These are phyloP conservation scores for Isabelozyma pseudorhagii DNA, from an alignment of 805 yeast genomes.

Conservation along the genomic window DNA sequence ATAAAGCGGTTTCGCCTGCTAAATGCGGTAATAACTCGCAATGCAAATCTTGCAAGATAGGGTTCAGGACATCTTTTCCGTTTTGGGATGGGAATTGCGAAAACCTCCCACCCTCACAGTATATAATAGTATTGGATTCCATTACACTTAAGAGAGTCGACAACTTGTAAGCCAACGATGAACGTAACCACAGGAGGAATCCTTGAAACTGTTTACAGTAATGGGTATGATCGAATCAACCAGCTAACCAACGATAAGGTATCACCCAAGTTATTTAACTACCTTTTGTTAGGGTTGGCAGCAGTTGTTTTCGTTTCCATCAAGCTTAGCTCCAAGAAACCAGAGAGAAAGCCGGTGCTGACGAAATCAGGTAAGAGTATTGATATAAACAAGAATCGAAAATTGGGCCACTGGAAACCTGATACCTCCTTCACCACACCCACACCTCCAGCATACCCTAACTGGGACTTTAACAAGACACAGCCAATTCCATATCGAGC, in stretches of 20 bases:
- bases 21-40: too few relatives aligned
- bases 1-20: constrained; percentile 20
- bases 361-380: background rate
- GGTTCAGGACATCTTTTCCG: too few relatives aligned
- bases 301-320: background rate
- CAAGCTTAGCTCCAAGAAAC: background rate
- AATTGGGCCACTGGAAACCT: constrained; percentile 52
- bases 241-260: background rate
- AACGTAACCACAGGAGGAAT: too few relatives aligned
- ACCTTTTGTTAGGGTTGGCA: background rate
- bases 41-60: too few relatives aligned
- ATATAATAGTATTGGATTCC: too few relatives aligned
- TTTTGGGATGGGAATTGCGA: too few relatives aligned
- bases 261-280: constrained; percentile 1
- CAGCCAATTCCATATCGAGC: constrained; percentile 64
- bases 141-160: too few relatives aligned
- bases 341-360: background rate
- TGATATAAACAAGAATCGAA: constrained; percentile 39
- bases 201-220: background rate
- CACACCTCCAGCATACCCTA: constrained; percentile 41
- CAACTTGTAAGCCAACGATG: too few relatives aligned
- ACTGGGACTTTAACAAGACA: constrained; percentile 50
- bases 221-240: background rate
- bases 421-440: constrained; percentile 48
- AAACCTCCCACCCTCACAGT: too few relatives aligned